Evolutionary conservation across 768 basidiomycete genomes (phyloP).

Genomic region (Pleurotus ostreatus): DNA sequence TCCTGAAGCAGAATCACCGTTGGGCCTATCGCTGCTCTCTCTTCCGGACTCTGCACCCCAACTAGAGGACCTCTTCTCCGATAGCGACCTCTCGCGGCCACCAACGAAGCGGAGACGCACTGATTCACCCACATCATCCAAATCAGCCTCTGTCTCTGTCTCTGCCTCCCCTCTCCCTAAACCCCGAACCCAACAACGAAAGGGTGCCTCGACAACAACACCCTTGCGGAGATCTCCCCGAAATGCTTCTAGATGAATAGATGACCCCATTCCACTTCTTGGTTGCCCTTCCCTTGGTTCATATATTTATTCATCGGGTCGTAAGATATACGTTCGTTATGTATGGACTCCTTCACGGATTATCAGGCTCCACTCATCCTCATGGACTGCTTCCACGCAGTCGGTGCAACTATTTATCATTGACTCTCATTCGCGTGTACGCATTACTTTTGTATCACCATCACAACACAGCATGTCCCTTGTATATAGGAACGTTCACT

Average conservation of each 20-base stretch:
- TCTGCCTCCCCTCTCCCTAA: neutral
- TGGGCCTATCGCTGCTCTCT: constrained; percentile 6
- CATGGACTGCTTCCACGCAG: too few species aligned
- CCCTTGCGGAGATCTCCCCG: constrained; percentile 5
- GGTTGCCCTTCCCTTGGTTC: neutral
- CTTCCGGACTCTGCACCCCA: constrained; percentile 1
- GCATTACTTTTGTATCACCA: too few species aligned
- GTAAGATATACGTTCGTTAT: neutral
- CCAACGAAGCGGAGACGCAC: constrained; percentile 5
- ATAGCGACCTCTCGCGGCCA: neutral
- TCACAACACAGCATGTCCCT: too few species aligned
- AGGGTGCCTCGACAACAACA: neutral
- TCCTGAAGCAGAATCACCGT: neutral
- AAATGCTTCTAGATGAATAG: neutral
- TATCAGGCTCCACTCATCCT: neutral
- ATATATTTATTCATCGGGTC: neutral
- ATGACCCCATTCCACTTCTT: neutral
- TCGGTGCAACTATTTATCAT: too few species aligned
- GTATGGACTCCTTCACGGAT: neutral
- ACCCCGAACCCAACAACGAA: neutral
- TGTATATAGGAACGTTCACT: too few species aligned
- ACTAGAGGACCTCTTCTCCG: constrained; percentile 3
- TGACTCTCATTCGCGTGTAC: too few species aligned
- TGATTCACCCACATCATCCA: neutral
- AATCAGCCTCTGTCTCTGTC: neutral